Evolutionary conservation across 2,329 filamentous ascomycete species (phyloP), one percentile per base, ranked within the genome.

Genomic region (Cladorrhinum sp.): DNA sequence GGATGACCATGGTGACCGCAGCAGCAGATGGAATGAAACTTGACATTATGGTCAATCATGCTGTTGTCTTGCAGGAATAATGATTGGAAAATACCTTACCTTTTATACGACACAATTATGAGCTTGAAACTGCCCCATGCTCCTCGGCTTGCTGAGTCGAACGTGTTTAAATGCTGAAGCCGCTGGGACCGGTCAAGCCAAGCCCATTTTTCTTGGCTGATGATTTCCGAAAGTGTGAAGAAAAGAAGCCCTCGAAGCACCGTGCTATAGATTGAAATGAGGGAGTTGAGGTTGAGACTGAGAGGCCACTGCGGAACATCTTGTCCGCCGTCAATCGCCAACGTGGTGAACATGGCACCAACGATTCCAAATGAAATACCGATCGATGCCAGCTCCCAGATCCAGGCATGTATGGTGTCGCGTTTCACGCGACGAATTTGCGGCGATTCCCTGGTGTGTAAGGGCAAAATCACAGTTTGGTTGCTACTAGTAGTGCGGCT

Each of bases 391-490:
- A 56, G 8, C 53, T 60, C 58, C 6, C 41, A 32, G 20, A 48
- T 51, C 55, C 61, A 48, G 66, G 78, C 79, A 51, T 77, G 78
- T n/a, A 82, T 80, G 55, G 91, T 88, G 57, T 92, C 41, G n/a
- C n/a, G n/a, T n/a, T n/a, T n/a, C n/a, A n/a, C n/a, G n/a, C n/a
- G n/a, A n/a, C n/a, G n/a, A n/a, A n/a, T n/a, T n/a, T n/a, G n/a
- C n/a, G n/a, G n/a, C n/a, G n/a, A n/a, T n/a, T n/a, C n/a, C n/a
- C n/a, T n/a, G n/a, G n/a, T n/a, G n/a, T n/a, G n/a, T n/a, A n/a
- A n/a, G n/a, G n/a, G n/a, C n/a, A n/a, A n/a, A n/a, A n/a, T n/a
- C n/a, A n/a, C n/a, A n/a, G n/a, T n/a, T n/a, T n/a, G n/a, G n/a
- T n/a, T n/a, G n/a, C n/a, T n/a, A n/a, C n/a, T n/a, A n/a, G n/a